These are phyloP conservation scores for Talaromyces adpressus DNA, from an alignment of 495 filamentous ascomycete genomes.

Conservation along the genomic window DNA sequence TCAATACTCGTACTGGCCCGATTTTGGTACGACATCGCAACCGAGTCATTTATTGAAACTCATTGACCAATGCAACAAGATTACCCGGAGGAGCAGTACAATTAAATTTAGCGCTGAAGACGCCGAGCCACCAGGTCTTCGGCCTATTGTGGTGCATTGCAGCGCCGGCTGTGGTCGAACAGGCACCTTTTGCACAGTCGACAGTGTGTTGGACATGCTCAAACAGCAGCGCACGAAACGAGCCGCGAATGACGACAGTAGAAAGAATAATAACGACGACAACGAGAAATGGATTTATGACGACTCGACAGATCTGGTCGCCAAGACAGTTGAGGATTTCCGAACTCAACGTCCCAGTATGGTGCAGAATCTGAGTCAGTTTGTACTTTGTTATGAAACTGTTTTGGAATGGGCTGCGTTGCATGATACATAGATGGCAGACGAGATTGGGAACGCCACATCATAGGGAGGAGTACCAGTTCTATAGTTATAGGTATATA, in stretches of 20 bases:
- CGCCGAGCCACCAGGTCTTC: constrained; percentile 45
- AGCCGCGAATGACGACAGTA: constrained; percentile 27
- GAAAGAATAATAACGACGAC: constrained; percentile 23
- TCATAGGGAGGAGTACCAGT: constrained; percentile 1
- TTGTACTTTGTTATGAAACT: constrained; percentile 93
- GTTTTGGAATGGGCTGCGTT: constrained; percentile 80
- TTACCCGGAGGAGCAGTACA: constrained; percentile 16
- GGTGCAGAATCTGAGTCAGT: constrained; percentile 94
- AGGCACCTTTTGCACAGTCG: constrained; percentile 93
- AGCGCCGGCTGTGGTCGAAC: constrained; percentile 93
- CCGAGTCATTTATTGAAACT: constrained; percentile 78
- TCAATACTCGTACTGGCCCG: constrained; percentile 91
- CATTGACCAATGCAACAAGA: constrained; percentile 74
- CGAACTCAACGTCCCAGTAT: constrained; percentile 83
- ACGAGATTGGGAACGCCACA: constrained; percentile 6
- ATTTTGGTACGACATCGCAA: constrained; percentile 89
- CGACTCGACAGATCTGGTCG: constrained; percentile 67
- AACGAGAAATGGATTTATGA: constrained; percentile 47
- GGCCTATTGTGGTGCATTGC: constrained; percentile 89
- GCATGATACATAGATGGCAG: constrained; percentile 24
- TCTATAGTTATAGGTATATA: constrained; percentile 6
- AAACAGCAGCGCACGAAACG: constrained; percentile 58
- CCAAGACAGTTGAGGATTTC: constrained; percentile 83
- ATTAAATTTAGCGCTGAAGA: constrained; percentile 34
- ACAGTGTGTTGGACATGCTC: constrained; percentile 88